A percentile compares a stretch with the other conserved stretches of the same genome.
These are phyloP conservation scores for Podochytrium sp. DNA, from an alignment of 192 early-diverging fungal species.

Conservation along the genomic window DNA sequence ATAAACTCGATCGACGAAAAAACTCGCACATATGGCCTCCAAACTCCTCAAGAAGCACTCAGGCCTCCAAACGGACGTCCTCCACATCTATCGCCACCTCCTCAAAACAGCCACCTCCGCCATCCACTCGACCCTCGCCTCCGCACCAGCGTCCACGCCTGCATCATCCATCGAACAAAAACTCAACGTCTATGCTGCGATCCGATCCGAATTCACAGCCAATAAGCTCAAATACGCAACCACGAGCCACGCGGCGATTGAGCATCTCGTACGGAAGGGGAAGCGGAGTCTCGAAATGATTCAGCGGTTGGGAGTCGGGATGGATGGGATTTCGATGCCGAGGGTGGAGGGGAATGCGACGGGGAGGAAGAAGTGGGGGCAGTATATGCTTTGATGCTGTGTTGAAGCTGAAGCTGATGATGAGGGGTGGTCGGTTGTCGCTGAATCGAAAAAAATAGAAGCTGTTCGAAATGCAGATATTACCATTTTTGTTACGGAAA, in stretches of 20 bases:
- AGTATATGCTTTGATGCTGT: too few species aligned
- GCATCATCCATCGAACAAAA: background rate
- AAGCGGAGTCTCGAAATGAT: conserved; percentile 11
- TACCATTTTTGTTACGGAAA: too few species aligned
- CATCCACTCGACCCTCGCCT: background rate
- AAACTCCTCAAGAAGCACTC: conserved; percentile 12
- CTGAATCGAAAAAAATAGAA: too few species aligned
- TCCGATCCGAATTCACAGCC: conserved; percentile 1
- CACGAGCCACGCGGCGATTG: background rate
- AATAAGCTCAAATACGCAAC: background rate
- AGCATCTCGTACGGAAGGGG: conserved; percentile 15
- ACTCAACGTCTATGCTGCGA: conserved; percentile 17
- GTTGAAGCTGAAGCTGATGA: too few species aligned
- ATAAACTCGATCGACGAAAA: too few species aligned
- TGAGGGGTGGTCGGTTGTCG: too few species aligned
- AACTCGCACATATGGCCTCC: too few species aligned
- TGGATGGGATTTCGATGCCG: background rate
- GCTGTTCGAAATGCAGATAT: too few species aligned
- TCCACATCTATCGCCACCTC: conserved; percentile 8
- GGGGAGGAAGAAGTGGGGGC: background rate
- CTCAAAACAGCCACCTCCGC: background rate
- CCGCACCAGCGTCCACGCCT: background rate
- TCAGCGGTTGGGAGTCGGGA: background rate
- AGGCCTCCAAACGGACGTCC: conserved; percentile 18
- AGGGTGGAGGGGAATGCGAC: background rate